Base-by-base conservation (phyloP, 2,329 filamentous ascomycete species). In the Geosmithia putterillii region DNA sequence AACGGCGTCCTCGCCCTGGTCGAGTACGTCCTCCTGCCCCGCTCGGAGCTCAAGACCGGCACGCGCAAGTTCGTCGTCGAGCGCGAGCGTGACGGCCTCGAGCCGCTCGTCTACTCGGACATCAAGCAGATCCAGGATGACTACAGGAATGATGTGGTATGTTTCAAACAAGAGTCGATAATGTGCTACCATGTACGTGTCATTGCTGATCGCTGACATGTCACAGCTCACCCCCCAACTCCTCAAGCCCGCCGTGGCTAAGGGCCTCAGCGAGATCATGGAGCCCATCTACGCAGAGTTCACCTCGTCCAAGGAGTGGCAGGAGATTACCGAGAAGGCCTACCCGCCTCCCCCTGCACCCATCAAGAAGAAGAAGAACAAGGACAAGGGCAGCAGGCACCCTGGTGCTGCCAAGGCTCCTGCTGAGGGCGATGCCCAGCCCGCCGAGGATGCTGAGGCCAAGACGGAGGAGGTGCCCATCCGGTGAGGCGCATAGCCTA, bases 1-100 rank as follows among this genome's bases (percentile, higher is more conserved):
- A 96, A 96, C 57, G 92, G 90, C 18, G 70, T 96, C 12, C 67
- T 96, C 42, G 79, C 83, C 2, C 89, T 96, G 48, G 81, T 92
- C 18, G 86, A 96, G 62, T 86, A 79, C 57, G 86, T 95, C 23
- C 71, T 96, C 25, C 73, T 98, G 9, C 87, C 88, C 1, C 84
- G 82, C 3, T 70, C 79, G 9, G 72, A 73, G n/a, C 67, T 94
- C 18, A 42, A 40, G 40, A 73, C 67, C 46, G 70, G 74, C 46
- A 67, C 69, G 47, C 64, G 67, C 22, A 73, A 76, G 42, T 94
- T 95, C 59, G 65, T 70, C 5, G 83, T 94, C 7, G 70, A 80
- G 49, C 70, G 81, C 53, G 59, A 70, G 56, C 68, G 78, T 51
- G 84, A 85, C 46, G 74, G 66, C 34, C 54, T 71, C 25, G 86